A percentile compares a stretch with the other conserved stretches of the same genome.
Evolutionary conservation across 192 early-diverging fungal genomes (phyloP).

Genomic region (Anaeromyces robustus): DNA sequence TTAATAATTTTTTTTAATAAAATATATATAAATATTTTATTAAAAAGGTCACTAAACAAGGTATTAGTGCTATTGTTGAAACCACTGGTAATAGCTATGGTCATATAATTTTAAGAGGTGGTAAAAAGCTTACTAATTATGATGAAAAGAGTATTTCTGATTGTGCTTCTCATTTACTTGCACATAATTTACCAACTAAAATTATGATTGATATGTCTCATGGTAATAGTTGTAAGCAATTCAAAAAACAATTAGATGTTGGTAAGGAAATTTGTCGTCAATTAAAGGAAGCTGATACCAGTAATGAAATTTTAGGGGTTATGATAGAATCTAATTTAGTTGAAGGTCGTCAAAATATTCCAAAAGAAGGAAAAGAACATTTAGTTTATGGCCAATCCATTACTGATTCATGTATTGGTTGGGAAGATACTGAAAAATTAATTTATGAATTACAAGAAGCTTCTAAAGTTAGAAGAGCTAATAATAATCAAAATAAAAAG

Average conservation of each 20-base stretch:
- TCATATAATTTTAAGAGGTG: constrained; percentile 89
- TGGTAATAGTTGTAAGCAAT: constrained; percentile 83
- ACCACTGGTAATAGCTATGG: constrained; percentile 81
- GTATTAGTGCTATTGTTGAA: constrained; percentile 62
- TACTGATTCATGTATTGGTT: constrained; percentile 86
- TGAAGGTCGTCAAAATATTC: constrained; percentile 64
- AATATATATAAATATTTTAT: too few relatives aligned
- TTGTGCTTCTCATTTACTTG: constrained; percentile 11
- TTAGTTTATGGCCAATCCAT: constrained; percentile 76
- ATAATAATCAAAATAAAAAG: neutral
- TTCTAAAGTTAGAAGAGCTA: neutral
- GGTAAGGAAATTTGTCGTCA: constrained; percentile 33
- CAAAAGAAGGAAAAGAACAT: constrained; percentile 48
- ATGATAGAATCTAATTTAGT: constrained; percentile 91
- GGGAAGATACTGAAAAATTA: constrained; percentile 70
- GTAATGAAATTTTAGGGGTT: constrained; percentile 66
- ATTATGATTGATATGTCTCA: constrained; percentile 96
- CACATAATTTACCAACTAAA: constrained; percentile 11
- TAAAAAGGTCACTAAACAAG: constrained; percentile 56
- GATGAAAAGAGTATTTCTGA: constrained; percentile 47
- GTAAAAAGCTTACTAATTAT: constrained; percentile 78
- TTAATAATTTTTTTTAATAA: too few relatives aligned
- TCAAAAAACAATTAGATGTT: constrained; percentile 68
- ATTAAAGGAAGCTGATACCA: neutral
- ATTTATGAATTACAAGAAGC: constrained; percentile 54